Conservation (phyloP, 257 asterid genomes). For the Striga asiatica region DNA sequence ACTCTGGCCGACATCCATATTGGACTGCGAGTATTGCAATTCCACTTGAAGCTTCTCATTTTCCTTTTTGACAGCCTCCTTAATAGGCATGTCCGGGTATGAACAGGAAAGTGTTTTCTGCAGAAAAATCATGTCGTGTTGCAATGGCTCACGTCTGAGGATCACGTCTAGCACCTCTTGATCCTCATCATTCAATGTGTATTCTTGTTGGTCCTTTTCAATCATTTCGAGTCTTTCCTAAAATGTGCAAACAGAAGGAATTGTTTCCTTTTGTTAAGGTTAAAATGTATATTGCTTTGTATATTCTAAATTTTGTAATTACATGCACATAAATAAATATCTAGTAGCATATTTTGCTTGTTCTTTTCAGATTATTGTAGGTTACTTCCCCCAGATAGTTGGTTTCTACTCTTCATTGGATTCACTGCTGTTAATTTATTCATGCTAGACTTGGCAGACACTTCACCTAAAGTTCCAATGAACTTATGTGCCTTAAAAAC, state of each 20-base stretch:
- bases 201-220: conserved; percentile 61
- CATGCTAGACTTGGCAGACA: no score
- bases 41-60: conserved; percentile 50
- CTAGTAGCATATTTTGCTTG: not conserved
- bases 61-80: conserved; percentile 49
- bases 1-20: conserved; percentile 48
- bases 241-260: conserved; percentile 9
- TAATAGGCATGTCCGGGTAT: conserved; percentile 49
- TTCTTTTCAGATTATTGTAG: not conserved
- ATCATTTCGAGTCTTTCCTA: conserved; percentile 65
- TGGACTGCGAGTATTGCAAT: conserved; percentile 62
- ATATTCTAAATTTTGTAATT: no score
- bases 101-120: conserved; percentile 59
- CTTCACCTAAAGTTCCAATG: not conserved
- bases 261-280: not conserved
- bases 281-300: no score
- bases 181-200: conserved; percentile 66
- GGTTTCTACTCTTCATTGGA: not conserved
- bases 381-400: not conserved
- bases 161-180: conserved; percentile 48
- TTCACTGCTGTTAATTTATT: conserved; percentile 1
- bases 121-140: conserved; percentile 45
- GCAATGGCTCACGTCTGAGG: no score
- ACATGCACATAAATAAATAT: no score
- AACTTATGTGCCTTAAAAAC: conserved; percentile 16